Evolutionary conservation across 2,329 filamentous ascomycete genomes (phyloP), one percentile per base, ranked within the genome.

Genomic region (Pestalotiopsis sp.): DNA sequence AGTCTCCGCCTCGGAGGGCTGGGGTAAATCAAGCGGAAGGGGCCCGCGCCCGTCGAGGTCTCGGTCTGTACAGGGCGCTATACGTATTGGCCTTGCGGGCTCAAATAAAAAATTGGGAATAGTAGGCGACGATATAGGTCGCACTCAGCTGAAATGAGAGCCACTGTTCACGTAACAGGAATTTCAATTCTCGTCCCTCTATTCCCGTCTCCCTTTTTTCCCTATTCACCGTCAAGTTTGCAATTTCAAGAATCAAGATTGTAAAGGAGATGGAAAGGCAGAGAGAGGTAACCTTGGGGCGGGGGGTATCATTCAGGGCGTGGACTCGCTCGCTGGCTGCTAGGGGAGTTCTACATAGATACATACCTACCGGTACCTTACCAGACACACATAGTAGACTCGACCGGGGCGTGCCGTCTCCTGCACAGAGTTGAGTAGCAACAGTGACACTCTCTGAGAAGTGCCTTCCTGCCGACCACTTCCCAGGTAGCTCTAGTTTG

Each of bases 141-240:
- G 59, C n/a, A 62, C n/a, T 39, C n/a, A 62, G n/a, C 45, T 52
- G 45, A 52, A 52, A 52, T 52, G 45, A 52, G 45, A 52, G 45
- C 45, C 45, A 52, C 45, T 52, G 45, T 20, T 52, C 45, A 52
- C 45, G 45, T 52, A 52, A 52, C n/a, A 6, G 45, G 45, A 52
- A 52, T 52, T 52, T 52, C 45, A 52, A 52, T 52, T 23, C 20
- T 36, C 31, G 31, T 36, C 31, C 31, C 31, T 45, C 17, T 52
- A 9, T 52, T 17, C 45, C 17, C 45, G 14, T 52, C 45, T 52
- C 45, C 45, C 20, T 9, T n/a, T 7, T n/a, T 52, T 52, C 45
- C 45, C 45, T 52, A n/a, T n/a, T n/a, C 17, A 23, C 45, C 20
- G 45, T n/a, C 17, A n/a, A 52, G 17, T 52, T 9, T 52, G 17